phyloP scores from a whole-genome alignment of 768 basidiomycete genomes.

The Suillus alpinus region DNA sequence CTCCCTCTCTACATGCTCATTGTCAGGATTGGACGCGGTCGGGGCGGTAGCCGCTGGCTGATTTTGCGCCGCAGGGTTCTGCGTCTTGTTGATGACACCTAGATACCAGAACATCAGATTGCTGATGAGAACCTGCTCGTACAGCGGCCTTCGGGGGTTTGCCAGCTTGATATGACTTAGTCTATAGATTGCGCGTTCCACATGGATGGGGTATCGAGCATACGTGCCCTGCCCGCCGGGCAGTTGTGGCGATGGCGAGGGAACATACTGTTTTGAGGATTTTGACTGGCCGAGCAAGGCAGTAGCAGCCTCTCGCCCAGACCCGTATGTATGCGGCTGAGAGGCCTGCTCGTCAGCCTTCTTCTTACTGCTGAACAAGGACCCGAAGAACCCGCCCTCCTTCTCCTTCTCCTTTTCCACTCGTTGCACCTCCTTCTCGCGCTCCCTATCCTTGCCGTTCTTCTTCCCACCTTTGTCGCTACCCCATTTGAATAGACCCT shows the following conservation, averaged over 20 bases:
- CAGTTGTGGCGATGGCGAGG: conserved; percentile 55
- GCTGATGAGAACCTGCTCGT: conserved; percentile 93
- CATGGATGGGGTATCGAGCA: conserved; percentile 95
- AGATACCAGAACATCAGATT: conserved; percentile 99
- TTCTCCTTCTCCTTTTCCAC: conserved; percentile 61
- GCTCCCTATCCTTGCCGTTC: conserved; percentile 42
- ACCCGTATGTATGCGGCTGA: conserved; percentile 33
- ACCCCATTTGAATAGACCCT: conserved; percentile 68
- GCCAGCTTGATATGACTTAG: conserved; percentile 98
- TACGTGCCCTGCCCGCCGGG: conserved; percentile 40
- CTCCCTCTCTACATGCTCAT: conserved; percentile 31
- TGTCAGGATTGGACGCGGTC: conserved; percentile 30
- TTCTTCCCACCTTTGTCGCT: conserved; percentile 62
- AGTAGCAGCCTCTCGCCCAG: conserved; percentile 82
- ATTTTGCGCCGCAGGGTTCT: conserved; percentile 40
- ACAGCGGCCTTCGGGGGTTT: conserved; percentile 92
- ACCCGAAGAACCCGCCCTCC: conserved; percentile 87
- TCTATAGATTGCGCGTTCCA: conserved; percentile 96
- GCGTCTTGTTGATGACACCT: conserved; percentile 93
- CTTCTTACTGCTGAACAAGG: conserved; percentile 83
- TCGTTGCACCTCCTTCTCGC: conserved; percentile 44
- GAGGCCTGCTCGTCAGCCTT: conserved; percentile 73
- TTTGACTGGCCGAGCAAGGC: conserved; percentile 84
- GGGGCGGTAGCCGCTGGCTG: conserved; percentile 18
- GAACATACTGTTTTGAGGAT: conserved; percentile 63